Conservation (phyloP, 768 basidiomycete species). For the Hypholoma fasciculare region DNA sequence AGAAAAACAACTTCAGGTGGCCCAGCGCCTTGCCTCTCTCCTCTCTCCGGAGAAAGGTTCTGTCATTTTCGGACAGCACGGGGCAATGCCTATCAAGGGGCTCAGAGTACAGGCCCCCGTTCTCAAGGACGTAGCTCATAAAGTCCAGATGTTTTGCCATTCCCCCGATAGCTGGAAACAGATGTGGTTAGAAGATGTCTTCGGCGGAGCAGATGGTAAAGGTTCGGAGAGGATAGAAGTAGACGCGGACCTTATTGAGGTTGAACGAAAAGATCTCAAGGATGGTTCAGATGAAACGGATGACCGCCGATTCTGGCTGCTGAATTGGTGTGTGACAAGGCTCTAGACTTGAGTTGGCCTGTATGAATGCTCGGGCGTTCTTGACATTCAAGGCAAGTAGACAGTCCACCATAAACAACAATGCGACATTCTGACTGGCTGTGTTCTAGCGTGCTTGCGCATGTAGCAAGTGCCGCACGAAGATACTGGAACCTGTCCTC, state of each 20-base stretch:
- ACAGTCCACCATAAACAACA: no score
- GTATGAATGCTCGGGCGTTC: background rate
- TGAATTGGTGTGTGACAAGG: constrained; percentile 16
- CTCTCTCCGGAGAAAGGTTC: constrained; percentile 34
- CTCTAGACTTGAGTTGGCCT: background rate
- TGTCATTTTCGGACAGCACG: constrained; percentile 39
- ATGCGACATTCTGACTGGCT: no score
- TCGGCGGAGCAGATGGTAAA: constrained; percentile 15
- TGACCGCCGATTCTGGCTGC: constrained; percentile 8
- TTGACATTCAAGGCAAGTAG: background rate
- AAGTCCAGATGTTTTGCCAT: constrained; percentile 35
- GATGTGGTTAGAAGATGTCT: constrained; percentile 36
- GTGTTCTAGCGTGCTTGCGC: no score
- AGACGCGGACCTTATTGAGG: constrained; percentile 9
- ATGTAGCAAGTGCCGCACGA: no score
- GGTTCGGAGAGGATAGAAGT: constrained; percentile 13
- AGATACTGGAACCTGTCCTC: no score
- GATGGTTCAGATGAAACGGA: background rate
- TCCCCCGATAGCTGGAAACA: constrained; percentile 34
- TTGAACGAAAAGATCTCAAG: constrained; percentile 1
- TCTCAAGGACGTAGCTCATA: background rate
- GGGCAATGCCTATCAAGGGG: constrained; percentile 32
- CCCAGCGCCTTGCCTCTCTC: constrained; percentile 27
- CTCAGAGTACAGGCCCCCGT: background rate
- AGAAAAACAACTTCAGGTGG: constrained; percentile 29